Evolutionary conservation across 345 rosid species (phyloP).

Genomic region (Orychophragmus violaceus): DNA sequence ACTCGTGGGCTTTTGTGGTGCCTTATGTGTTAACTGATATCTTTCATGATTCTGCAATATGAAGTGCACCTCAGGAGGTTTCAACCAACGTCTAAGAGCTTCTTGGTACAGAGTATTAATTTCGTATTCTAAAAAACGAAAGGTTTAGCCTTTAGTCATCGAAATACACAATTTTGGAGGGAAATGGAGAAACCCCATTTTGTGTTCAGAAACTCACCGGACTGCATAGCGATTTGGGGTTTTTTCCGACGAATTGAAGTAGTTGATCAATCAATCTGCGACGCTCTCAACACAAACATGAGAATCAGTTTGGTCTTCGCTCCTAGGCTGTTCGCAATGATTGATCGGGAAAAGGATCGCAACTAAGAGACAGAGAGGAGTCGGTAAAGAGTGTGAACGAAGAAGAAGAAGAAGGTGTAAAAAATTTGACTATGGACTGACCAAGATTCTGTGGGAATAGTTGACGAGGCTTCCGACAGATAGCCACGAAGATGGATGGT

Average conservation of each 20-base stretch:
- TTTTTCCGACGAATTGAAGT: not conserved
- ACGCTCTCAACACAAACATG: not conserved
- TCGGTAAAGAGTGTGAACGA: not conserved
- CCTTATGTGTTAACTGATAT: slow-evolving; percentile 39
- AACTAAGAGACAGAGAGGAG: not conserved
- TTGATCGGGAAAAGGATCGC: not conserved
- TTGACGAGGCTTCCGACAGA: slow-evolving; percentile 14
- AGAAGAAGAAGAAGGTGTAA: not conserved
- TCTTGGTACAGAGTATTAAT: slow-evolving; percentile 46
- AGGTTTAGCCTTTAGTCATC: not conserved
- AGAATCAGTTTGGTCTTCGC: slow-evolving; percentile 17
- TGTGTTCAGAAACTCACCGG: slow-evolving; percentile 8
- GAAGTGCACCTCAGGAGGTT: slow-evolving; percentile 71
- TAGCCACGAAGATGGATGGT: slow-evolving; percentile 9
- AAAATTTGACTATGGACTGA: slow-evolving; percentile 23
- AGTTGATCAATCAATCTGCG: not conserved
- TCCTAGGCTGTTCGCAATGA: not conserved
- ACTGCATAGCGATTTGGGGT: slow-evolving; percentile 19
- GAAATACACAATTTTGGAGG: too few species aligned
- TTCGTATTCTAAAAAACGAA: slow-evolving; percentile 48
- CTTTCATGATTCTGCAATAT: slow-evolving; percentile 68
- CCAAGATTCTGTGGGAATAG: not conserved
- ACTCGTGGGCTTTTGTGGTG: slow-evolving; percentile 63
- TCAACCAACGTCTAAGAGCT: slow-evolving; percentile 92
- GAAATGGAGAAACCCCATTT: not conserved